Conservation (phyloP, 1,139 yeast genomes). For the Meyerozyma elateridarum region DNA sequence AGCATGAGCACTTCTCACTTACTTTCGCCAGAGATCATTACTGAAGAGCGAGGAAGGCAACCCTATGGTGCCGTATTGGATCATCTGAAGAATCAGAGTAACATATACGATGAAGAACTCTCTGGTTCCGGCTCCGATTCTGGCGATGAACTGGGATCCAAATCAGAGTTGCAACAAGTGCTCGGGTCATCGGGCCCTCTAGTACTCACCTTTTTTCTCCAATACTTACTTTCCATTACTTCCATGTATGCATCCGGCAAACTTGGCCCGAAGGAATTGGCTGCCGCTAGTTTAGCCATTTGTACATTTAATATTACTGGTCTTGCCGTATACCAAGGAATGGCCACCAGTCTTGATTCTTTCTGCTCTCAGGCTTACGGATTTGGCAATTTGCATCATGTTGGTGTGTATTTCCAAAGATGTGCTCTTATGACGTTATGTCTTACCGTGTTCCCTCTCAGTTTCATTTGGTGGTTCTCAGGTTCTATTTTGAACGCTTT, state of each 20-base stretch:
- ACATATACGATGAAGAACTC: neutral
- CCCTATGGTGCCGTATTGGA: no score
- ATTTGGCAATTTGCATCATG: conserved; percentile 25
- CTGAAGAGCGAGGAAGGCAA: no score
- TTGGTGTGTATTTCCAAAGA: conserved; percentile 34
- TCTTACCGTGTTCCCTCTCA: conserved; percentile 18
- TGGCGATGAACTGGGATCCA: neutral
- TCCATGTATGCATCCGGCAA: conserved; percentile 48
- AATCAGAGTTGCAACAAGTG: conserved; percentile 27
- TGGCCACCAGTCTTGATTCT: conserved; percentile 53
- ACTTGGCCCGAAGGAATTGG: conserved; percentile 41
- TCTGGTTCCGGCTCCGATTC: conserved; percentile 1
- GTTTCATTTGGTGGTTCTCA: conserved; percentile 34
- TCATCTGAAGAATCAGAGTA: neutral
- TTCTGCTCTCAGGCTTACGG: conserved; percentile 52
- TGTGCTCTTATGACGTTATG: conserved; percentile 32
- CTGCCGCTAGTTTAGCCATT: conserved; percentile 46
- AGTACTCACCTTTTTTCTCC: conserved; percentile 45
- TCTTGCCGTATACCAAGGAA: conserved; percentile 45
- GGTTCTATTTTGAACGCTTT: conserved; percentile 21
- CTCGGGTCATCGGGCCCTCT: conserved; percentile 38
- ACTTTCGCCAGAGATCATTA: no score
- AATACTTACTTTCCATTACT: conserved; percentile 44
- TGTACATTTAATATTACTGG: conserved; percentile 48
- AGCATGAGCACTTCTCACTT: no score